A percentile compares a stretch with the other conserved stretches of the same genome.
These are phyloP conservation scores for Cyberlindnera subsufficiens DNA, from an alignment of 805 yeast genomes.

Conservation along the genomic window DNA sequence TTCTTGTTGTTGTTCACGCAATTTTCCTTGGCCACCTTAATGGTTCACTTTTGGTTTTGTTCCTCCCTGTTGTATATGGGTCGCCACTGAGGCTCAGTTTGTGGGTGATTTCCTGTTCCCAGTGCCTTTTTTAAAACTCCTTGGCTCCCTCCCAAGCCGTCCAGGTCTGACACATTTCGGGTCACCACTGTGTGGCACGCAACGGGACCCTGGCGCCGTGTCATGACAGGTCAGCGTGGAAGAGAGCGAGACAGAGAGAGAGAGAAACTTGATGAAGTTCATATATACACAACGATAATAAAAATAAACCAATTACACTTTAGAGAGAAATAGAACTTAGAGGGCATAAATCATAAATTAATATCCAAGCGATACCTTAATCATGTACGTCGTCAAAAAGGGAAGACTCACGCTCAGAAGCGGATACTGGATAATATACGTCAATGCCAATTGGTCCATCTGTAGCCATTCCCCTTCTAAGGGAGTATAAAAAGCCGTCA, in stretches of 20 bases:
- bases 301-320: too few species aligned
- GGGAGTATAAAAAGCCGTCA: slow-evolving; percentile 84
- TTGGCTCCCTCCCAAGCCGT: too few species aligned
- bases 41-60: background rate
- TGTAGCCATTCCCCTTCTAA: slow-evolving; percentile 13
- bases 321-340: background rate
- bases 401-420: slow-evolving; percentile 21
- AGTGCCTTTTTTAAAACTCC: too few species aligned
- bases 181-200: too few species aligned
- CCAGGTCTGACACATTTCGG: too few species aligned
- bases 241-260: background rate
- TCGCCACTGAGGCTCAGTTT: too few species aligned
- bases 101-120: too few species aligned
- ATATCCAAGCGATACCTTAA: slow-evolving; percentile 7
- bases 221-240: background rate
- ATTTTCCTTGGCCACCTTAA: background rate
- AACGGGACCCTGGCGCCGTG: too few species aligned
- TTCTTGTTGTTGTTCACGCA: too few species aligned
- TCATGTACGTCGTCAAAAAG: slow-evolving; percentile 14
- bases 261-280: background rate
- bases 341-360: background rate
- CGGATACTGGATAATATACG: slow-evolving; percentile 21
- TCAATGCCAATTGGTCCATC: slow-evolving; percentile 21
- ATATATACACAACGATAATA: too few species aligned
- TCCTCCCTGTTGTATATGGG: too few species aligned